phyloP scores from a whole-genome alignment of 2,329 filamentous ascomycete genomes.

The Colletotrichum sp. region DNA sequence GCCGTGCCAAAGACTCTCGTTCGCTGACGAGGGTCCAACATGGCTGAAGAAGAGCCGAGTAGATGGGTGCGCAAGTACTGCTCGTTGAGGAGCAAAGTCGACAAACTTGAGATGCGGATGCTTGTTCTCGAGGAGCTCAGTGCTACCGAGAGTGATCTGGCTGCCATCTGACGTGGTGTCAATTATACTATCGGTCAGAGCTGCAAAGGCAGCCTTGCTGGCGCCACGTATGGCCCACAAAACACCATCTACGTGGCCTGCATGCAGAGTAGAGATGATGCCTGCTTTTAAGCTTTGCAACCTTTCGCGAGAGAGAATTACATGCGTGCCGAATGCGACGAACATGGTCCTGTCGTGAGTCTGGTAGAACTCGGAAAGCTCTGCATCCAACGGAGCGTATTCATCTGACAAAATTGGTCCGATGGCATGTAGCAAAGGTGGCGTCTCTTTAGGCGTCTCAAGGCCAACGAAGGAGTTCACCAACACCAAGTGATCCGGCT shows the following conservation, averaged over 20 bases:
- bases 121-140: conserved; percentile 30
- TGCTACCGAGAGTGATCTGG: background rate
- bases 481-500: conserved; percentile 45
- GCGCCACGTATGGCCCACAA: background rate
- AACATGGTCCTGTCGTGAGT: conserved; percentile 37
- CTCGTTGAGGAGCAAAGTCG: conserved; percentile 44
- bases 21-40: conserved; percentile 43
- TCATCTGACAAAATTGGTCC: conserved; percentile 43
- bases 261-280: background rate
- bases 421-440: conserved; percentile 40
- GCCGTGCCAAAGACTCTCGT: conserved; percentile 44
- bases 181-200: background rate
- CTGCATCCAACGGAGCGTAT: conserved; percentile 34
- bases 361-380: conserved; percentile 31
- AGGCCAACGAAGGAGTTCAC: conserved; percentile 50
- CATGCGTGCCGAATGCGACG: conserved; percentile 45
- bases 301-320: conserved; percentile 33
- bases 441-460: conserved; percentile 45
- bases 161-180: background rate
- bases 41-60: conserved; percentile 44
- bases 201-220: background rate
- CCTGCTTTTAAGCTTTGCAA: conserved; percentile 31
- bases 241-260: background rate
- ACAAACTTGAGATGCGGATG: conserved; percentile 34
- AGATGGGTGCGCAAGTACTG: conserved; percentile 38